Evolutionary conservation across 1,284 basidiomycete genomes (phyloP).

Genomic region (Ganoderma leucocontextum): DNA sequence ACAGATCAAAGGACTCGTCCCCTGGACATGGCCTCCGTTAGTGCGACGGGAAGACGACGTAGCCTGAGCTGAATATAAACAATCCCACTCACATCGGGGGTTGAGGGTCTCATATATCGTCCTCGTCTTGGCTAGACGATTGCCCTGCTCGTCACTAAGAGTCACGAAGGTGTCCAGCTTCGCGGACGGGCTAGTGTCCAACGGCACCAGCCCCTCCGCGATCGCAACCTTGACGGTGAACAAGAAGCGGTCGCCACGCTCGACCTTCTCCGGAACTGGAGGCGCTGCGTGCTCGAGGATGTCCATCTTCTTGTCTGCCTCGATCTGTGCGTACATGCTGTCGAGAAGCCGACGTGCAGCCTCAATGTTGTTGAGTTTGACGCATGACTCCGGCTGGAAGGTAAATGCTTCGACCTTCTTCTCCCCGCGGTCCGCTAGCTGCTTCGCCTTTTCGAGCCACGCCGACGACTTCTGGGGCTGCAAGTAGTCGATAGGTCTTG

Average conservation of each 20-base stretch:
- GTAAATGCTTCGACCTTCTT: conserved; percentile 95
- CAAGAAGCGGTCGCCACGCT: conserved; percentile 71
- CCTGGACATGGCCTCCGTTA: conserved; percentile 53
- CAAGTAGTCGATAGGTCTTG: conserved; percentile 76
- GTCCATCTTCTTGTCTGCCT: conserved; percentile 89
- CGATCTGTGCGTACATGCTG: conserved; percentile 91
- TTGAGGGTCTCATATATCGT: conserved; percentile 93
- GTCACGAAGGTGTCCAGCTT: conserved; percentile 93
- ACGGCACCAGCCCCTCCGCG: conserved; percentile 82
- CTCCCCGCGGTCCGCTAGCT: conserved; percentile 80
- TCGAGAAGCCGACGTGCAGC: conserved; percentile 91
- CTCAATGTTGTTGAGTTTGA: conserved; percentile 98
- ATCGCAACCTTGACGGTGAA: conserved; percentile 95
- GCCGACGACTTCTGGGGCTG: conserved; percentile 89
- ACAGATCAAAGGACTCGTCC: conserved; percentile 98
- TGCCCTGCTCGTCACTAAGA: conserved; percentile 91
- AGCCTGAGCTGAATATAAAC: conserved; percentile 2
- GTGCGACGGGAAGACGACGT: conserved; percentile 2
- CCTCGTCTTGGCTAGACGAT: conserved; percentile 92
- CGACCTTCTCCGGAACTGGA: conserved; percentile 69
- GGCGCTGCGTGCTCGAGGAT: conserved; percentile 66
- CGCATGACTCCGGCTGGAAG: conserved; percentile 92
- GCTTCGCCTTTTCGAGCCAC: conserved; percentile 94
- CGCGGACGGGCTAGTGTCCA: conserved; percentile 75
- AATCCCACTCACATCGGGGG: conserved; percentile 79